These are phyloP conservation scores for Neonectria ditissima DNA, from an alignment of 2,329 filamentous ascomycete genomes.

Conservation along the genomic window DNA sequence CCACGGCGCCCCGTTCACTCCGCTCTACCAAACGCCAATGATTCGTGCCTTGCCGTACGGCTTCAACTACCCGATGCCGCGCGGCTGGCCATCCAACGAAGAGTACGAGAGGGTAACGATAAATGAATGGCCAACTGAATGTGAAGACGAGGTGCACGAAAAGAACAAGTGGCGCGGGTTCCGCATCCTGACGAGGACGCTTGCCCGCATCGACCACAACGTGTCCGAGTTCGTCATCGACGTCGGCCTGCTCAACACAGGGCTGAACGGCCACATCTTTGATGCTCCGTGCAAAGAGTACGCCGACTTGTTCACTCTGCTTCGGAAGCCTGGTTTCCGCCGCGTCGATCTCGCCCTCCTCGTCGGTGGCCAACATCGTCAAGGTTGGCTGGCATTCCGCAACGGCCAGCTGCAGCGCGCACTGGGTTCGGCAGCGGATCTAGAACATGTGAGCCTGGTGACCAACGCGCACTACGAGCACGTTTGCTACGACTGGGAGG, in stretches of 20 bases:
- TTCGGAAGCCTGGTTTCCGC: slow-evolving; percentile 3
- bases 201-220: background rate
- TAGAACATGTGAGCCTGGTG: background rate
- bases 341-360: slow-evolving; percentile 17
- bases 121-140: background rate
- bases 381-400: slow-evolving; percentile 11
- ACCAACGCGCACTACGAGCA: slow-evolving; percentile 2
- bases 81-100: background rate
- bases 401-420: background rate
- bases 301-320: background rate
- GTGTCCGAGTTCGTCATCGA: slow-evolving; percentile 12
- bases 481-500: background rate
- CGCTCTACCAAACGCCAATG: slow-evolving; percentile 18
- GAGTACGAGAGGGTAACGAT: background rate
- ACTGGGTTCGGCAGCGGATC: background rate
- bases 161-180: slow-evolving; percentile 12
- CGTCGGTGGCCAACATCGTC: background rate
- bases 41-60: slow-evolving; percentile 10
- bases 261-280: slow-evolving; percentile 28
- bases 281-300: slow-evolving; percentile 7
- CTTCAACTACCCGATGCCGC: slow-evolving; percentile 2
- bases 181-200: background rate
- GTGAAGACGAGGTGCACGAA: background rate
- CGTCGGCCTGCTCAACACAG: slow-evolving; percentile 3
- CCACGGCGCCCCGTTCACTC: slow-evolving; percentile 5